A percentile compares a stretch with the other conserved stretches of the same genome.
Evolutionary conservation across 495 filamentous ascomycete species (phyloP).

Genomic region (Emericellopsis terricola): DNA sequence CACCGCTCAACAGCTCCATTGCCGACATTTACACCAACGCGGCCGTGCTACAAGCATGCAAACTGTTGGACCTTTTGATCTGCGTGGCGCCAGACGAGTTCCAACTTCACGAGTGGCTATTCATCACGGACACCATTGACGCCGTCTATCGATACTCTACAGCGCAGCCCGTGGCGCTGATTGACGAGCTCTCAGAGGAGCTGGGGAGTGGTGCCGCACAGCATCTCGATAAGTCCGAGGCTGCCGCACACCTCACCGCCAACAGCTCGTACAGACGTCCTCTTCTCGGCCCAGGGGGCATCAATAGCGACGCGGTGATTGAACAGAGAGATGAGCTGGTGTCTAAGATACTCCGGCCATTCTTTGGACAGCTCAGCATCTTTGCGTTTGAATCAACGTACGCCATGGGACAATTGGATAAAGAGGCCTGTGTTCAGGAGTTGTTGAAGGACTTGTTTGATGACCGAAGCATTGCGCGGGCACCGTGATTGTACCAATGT

Average conservation of each 20-base stretch:
- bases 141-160: slow-evolving; percentile 72
- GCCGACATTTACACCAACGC: slow-evolving; percentile 58
- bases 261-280: slow-evolving; percentile 13
- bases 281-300: slow-evolving; percentile 28
- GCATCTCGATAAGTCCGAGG: slow-evolving; percentile 7
- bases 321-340: slow-evolving; percentile 52
- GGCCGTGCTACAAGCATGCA: slow-evolving; percentile 74
- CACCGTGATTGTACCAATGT: slow-evolving; percentile 11
- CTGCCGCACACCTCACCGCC: slow-evolving; percentile 11
- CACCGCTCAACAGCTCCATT: slow-evolving; percentile 38
- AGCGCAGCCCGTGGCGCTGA: slow-evolving; percentile 57
- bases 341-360: slow-evolving; percentile 62
- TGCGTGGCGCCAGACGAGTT: slow-evolving; percentile 87
- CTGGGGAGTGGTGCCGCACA: slow-evolving; percentile 29
- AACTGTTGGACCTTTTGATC: slow-evolving; percentile 72
- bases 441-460: slow-evolving; percentile 74
- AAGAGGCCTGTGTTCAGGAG: slow-evolving; percentile 44
- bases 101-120: slow-evolving; percentile 90
- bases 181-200: slow-evolving; percentile 72
- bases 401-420: slow-evolving; percentile 54
- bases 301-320: slow-evolving; percentile 27
- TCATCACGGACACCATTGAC: slow-evolving; percentile 91
- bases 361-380: slow-evolving; percentile 81
- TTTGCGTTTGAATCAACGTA: slow-evolving; percentile 86
- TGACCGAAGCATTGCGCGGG: slow-evolving; percentile 44